These are phyloP conservation scores for Mucor piriformis DNA, from an alignment of 371 early-diverging fungal genomes.

Conservation along the genomic window DNA sequence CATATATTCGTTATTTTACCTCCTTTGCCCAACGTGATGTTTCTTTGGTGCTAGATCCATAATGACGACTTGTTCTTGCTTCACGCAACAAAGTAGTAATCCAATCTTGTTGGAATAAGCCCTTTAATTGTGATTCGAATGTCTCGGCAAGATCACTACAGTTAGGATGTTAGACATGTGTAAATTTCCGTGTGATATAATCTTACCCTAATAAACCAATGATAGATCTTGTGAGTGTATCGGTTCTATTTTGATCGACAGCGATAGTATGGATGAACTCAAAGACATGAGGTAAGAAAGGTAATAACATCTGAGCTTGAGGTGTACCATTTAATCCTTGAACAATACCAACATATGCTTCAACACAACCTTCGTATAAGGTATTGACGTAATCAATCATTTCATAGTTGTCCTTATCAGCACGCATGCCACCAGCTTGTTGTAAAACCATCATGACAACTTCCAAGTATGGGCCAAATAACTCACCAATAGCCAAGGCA, in stretches of 20 bases:
- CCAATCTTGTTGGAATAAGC: slow-evolving; percentile 67
- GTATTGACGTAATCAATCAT: slow-evolving; percentile 83
- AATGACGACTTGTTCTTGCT: slow-evolving; percentile 69
- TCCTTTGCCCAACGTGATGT: slow-evolving; percentile 84
- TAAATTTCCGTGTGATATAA: neutral
- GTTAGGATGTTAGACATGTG: neutral
- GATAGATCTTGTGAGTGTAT: slow-evolving; percentile 69
- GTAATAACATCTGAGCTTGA: slow-evolving; percentile 48
- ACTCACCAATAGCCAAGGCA: slow-evolving; percentile 89
- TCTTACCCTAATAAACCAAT: slow-evolving; percentile 83
- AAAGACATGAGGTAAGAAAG: slow-evolving; percentile 71
- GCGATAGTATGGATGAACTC: slow-evolving; percentile 73
- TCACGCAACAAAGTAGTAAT: slow-evolving; percentile 69
- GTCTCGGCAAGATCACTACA: slow-evolving; percentile 75
- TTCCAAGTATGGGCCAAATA: slow-evolving; percentile 83
- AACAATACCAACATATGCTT: slow-evolving; percentile 94
- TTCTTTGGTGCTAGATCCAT: slow-evolving; percentile 67
- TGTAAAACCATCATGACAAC: slow-evolving; percentile 84
- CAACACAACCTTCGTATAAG: slow-evolving; percentile 87
- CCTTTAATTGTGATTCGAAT: slow-evolving; percentile 74
- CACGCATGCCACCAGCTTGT: slow-evolving; percentile 78
- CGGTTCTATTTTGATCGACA: slow-evolving; percentile 62
- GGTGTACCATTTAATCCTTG: slow-evolving; percentile 82
- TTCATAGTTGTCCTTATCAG: slow-evolving; percentile 69
- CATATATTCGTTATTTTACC: slow-evolving; percentile 24